Evolutionary conservation across 2,329 filamentous ascomycete genomes (phyloP).

Genomic region (Epichloe sylvatica): DNA sequence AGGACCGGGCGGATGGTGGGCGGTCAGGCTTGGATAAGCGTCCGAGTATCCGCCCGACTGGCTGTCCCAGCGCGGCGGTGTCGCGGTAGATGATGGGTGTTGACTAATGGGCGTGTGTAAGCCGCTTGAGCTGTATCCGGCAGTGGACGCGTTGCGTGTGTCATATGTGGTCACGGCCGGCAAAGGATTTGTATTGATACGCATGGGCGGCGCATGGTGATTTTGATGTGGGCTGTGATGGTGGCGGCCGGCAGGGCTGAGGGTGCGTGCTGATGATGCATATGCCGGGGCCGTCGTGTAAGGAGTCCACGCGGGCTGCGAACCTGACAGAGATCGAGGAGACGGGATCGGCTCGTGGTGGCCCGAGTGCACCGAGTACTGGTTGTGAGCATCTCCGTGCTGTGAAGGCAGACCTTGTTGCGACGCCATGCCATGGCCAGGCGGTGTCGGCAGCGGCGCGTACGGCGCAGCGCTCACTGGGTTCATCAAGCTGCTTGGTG

Average conservation of each 20-base stretch:
- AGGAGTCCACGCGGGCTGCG: conserved; percentile 33
- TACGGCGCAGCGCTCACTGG: conserved; percentile 26
- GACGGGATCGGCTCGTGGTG: conserved; percentile 38
- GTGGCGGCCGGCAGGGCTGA: conserved; percentile 25
- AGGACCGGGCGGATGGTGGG: conserved; percentile 21
- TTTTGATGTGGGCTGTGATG: conserved; percentile 20
- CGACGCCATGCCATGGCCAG: conserved; percentile 21
- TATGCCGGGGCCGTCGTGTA: conserved; percentile 26
- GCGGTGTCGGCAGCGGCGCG: conserved; percentile 33
- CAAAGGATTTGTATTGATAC: conserved; percentile 23
- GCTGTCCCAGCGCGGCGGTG: conserved; percentile 29
- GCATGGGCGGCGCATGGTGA: conserved; percentile 19
- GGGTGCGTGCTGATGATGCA: conserved; percentile 24
- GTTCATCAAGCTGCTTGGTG: conserved; percentile 27
- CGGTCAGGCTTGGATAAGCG: conserved; percentile 23
- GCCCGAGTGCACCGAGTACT: conserved; percentile 27
- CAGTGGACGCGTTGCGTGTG: conserved; percentile 16
- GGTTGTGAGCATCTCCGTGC: conserved; percentile 19
- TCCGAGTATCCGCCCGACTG: conserved; percentile 25
- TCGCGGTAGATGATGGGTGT: conserved; percentile 22
- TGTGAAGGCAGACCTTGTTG: conserved; percentile 16
- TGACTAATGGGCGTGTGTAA: conserved; percentile 27
- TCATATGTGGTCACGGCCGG: conserved; percentile 29
- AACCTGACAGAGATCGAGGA: conserved; percentile 36
- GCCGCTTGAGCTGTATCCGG: conserved; percentile 26